A percentile compares a stretch with the other conserved stretches of the same genome.
Evolutionary conservation across 148 eudicot species (phyloP).

Genomic region (Arbutus unedo): DNA sequence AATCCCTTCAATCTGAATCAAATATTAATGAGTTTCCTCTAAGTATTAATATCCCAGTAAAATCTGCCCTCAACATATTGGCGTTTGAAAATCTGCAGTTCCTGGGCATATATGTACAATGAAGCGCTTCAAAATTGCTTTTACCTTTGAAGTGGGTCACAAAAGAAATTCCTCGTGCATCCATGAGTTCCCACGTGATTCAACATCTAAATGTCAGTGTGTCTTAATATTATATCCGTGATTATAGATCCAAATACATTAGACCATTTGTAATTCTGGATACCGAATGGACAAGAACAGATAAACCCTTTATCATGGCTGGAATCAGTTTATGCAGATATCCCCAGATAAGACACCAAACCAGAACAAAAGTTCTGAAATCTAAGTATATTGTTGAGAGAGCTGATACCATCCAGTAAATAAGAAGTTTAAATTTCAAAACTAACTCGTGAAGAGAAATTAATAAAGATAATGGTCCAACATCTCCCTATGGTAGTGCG

Average conservation of each 20-base stretch:
- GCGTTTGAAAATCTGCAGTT: neutral
- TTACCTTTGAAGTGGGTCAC: neutral
- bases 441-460: neutral
- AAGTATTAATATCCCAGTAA: neutral
- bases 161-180: neutral
- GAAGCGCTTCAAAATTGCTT: neutral
- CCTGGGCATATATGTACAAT: neutral
- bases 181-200: neutral
- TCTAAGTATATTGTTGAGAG: neutral
- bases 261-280: neutral
- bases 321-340: neutral
- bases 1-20: neutral
- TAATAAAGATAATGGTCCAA: conserved; percentile 24
- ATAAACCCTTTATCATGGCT: neutral
- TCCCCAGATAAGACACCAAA: neutral
- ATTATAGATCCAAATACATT: neutral
- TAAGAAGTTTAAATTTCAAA: neutral
- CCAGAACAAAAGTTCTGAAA: neutral
- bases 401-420: neutral
- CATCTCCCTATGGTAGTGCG: conserved; percentile 95
- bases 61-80: neutral
- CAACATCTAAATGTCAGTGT: neutral
- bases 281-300: neutral
- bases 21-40: neutral
- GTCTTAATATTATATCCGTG: neutral